These are phyloP conservation scores for Cardamine resedifolia DNA, from an alignment of 345 rosid genomes.

Conservation along the genomic window DNA sequence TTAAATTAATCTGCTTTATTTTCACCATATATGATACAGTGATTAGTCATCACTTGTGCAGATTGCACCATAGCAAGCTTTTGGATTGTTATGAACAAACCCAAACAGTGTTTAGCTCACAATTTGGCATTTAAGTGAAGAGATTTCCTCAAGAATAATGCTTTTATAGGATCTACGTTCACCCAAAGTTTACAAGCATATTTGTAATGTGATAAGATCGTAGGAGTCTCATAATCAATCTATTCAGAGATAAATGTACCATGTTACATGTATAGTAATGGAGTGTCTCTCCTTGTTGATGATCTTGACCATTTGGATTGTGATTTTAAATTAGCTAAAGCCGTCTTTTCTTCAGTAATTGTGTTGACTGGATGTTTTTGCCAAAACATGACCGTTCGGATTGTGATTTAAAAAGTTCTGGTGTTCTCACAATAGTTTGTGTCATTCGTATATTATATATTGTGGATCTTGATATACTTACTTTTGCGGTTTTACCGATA, in stretches of 20 bases:
- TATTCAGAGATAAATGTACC: constrained; percentile 16
- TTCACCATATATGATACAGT: neutral
- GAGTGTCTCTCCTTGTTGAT: constrained; percentile 10
- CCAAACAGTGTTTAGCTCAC: neutral
- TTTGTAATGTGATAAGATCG: neutral
- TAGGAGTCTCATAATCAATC: neutral
- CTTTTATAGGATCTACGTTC: neutral
- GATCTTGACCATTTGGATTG: neutral
- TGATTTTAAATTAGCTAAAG: no score
- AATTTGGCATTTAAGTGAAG: neutral
- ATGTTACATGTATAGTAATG: neutral
- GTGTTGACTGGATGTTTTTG: no score
- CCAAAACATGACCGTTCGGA: no score
- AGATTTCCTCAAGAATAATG: neutral
- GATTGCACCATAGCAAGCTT: neutral
- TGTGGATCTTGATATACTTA: neutral
- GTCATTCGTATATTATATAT: constrained; percentile 5
- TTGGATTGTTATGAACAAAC: neutral
- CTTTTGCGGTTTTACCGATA: constrained; percentile 24
- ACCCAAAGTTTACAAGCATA: neutral
- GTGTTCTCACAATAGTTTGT: neutral
- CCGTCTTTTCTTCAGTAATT: no score
- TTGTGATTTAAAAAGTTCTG: neutral
- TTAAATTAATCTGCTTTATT: neutral
- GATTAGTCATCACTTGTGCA: constrained; percentile 12